phyloP scores from a whole-genome alignment of 2,329 filamentous ascomycete species.

The Ascosphaera aggregata region DNA sequence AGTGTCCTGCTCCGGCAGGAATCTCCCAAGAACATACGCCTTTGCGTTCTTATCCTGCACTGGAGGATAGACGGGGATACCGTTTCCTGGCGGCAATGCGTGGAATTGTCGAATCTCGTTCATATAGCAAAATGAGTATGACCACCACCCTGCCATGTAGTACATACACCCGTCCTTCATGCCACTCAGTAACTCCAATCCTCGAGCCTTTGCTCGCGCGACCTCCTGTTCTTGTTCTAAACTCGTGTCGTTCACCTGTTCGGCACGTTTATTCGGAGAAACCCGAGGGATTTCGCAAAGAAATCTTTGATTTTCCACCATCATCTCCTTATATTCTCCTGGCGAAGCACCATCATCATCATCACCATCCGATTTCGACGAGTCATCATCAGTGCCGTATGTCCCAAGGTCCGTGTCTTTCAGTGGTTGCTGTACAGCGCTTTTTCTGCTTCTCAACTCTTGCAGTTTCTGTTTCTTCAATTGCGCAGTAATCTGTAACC shows the following conservation, averaged over 20 bases:
- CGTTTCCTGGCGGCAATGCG: slow-evolving; percentile 46
- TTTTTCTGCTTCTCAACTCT: too few relatives aligned
- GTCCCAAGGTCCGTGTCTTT: slow-evolving; percentile 5
- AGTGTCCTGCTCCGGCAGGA: slow-evolving; percentile 15
- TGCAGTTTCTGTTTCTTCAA: too few relatives aligned
- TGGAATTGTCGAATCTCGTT: slow-evolving; percentile 78
- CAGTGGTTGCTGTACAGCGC: too few relatives aligned
- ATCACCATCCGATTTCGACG: slow-evolving; percentile 33
- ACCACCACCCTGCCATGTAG: slow-evolving; percentile 79
- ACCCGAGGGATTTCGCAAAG: slow-evolving; percentile 68
- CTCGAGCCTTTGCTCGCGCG: slow-evolving; percentile 48
- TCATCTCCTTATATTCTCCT: slow-evolving; percentile 46
- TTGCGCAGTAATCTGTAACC: too few relatives aligned
- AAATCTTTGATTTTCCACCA: slow-evolving; percentile 44
- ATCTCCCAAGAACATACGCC: slow-evolving; percentile 54
- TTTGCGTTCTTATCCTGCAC: slow-evolving; percentile 51
- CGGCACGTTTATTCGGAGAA: slow-evolving; percentile 36
- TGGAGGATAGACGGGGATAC: slow-evolving; percentile 44
- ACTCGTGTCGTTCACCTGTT: slow-evolving; percentile 34
- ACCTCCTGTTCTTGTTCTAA: slow-evolving; percentile 44
- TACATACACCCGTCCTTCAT: slow-evolving; percentile 68
- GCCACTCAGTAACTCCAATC: slow-evolving; percentile 55
- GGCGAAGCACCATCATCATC: slow-evolving; percentile 1
- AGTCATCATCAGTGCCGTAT: slow-evolving; percentile 38
- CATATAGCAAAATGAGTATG: slow-evolving; percentile 84